Percentiles rank a stretch among this genome's conserved stretches.
These are phyloP conservation scores for Debaryomyces singareniensis DNA, from an alignment of 1,139 yeast species.

Conservation along the genomic window DNA sequence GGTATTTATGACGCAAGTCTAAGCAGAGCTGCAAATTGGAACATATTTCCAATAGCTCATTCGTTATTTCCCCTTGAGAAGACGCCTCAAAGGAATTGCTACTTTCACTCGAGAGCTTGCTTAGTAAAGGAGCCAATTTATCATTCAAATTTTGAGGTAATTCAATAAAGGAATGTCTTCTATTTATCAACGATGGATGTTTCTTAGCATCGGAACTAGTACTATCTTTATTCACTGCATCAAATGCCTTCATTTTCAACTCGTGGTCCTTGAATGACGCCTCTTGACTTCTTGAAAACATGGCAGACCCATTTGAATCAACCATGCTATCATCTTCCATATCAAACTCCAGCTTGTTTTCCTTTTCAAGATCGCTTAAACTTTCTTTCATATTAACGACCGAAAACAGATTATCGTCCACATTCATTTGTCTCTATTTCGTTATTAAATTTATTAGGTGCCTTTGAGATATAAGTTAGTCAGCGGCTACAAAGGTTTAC, in stretches of 20 bases:
- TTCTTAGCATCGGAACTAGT: conserved; percentile 13
- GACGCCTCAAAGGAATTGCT: conserved; percentile 36
- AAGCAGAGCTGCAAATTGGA: conserved; percentile 66
- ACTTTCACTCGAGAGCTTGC: conserved; percentile 4
- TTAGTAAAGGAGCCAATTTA: not conserved
- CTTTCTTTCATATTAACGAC: conserved; percentile 1
- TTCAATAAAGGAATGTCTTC: conserved; percentile 51
- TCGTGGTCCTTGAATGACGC: conserved; percentile 61
- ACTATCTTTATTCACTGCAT: conserved; percentile 34
- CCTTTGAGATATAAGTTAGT: too few species aligned
- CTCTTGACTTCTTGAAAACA: conserved; percentile 63
- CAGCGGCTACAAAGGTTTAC: too few species aligned
- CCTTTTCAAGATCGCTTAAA: not conserved
- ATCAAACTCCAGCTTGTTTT: conserved; percentile 3
- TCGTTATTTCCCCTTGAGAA: conserved; percentile 62
- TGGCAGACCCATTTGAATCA: conserved; percentile 22
- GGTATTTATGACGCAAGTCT: conserved; percentile 71
- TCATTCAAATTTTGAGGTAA: conserved; percentile 18
- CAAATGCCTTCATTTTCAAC: conserved; percentile 61
- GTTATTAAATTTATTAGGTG: too few species aligned
- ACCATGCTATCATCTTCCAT: conserved; percentile 22
- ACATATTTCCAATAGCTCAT: conserved; percentile 66
- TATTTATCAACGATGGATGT: conserved; percentile 17
- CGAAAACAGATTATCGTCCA: too few species aligned
- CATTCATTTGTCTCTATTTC: too few species aligned